Conservation (phyloP, 2,329 filamentous ascomycete genomes). For the Penicillium brevicompactum region DNA sequence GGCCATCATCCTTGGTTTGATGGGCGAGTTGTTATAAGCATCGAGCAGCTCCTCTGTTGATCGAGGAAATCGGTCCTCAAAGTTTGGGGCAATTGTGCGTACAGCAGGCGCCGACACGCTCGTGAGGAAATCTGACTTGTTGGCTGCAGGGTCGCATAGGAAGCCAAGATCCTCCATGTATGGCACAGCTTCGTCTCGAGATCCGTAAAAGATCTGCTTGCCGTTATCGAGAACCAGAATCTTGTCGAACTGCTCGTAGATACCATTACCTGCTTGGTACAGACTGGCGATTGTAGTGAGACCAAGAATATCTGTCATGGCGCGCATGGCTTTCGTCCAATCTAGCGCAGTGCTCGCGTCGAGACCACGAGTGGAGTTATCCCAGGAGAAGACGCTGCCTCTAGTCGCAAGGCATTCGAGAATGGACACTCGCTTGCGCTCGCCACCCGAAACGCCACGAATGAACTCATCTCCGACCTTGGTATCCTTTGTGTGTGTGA, state of each 20-base stretch:
- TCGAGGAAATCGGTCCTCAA: conserved; percentile 22
- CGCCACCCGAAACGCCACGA: not conserved
- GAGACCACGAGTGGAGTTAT: not conserved
- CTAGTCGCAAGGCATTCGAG: not conserved
- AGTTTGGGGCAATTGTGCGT: conserved; percentile 38
- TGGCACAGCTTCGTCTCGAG: conserved; percentile 52
- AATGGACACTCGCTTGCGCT: conserved; percentile 1
- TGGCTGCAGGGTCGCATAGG: conserved; percentile 58
- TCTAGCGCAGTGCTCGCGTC: not conserved
- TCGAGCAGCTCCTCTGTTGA: not conserved
- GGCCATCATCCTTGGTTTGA: not conserved
- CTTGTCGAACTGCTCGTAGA: conserved; percentile 1
- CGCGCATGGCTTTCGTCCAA: not conserved
- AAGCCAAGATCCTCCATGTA: conserved; percentile 66
- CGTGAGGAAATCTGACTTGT: conserved; percentile 63
- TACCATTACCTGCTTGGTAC: not conserved
- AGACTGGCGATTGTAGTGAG: not conserved
- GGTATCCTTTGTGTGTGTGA: not conserved
- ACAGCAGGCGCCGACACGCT: conserved; percentile 57
- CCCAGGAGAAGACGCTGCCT: not conserved
- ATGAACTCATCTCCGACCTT: not conserved
- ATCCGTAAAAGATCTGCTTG: conserved; percentile 1
- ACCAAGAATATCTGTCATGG: not conserved
- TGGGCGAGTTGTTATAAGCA: not conserved
- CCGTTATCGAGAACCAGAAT: conserved; percentile 1